phyloP scores from a whole-genome alignment of 2,329 filamentous ascomycete species.

The Penicillium hordei region DNA sequence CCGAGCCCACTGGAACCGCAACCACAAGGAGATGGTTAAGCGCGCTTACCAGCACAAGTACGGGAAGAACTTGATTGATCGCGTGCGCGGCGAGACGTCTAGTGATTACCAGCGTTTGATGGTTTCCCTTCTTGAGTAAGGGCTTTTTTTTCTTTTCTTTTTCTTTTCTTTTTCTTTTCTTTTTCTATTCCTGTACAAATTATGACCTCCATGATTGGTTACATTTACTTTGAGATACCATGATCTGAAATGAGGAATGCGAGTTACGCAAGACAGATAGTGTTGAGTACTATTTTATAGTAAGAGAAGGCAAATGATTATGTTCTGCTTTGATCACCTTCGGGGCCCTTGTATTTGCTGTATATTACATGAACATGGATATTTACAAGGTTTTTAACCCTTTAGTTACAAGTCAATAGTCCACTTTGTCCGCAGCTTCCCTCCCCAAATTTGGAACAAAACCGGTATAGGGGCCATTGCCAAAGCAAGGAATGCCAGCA shows the following conservation, averaged over 20 bases:
- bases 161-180: not conserved
- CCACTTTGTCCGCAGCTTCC: not conserved
- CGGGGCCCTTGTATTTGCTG: not conserved
- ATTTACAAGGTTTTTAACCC: not conserved
- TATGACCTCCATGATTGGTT: not conserved
- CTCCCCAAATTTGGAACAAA: not conserved
- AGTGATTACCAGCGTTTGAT: constrained; percentile 78
- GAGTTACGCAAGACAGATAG: not conserved
- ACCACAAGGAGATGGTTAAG: constrained; percentile 73
- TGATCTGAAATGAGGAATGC: constrained; percentile 4
- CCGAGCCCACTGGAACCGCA: constrained; percentile 77
- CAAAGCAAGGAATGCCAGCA: no score
- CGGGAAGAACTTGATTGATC: constrained; percentile 62
- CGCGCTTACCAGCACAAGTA: constrained; percentile 72
- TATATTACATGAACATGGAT: not conserved
- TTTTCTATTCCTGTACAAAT: constrained; percentile 3
- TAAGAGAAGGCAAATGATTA: not conserved
- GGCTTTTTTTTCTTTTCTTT: not conserved
- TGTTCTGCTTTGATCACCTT: not conserved
- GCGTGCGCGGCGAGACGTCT: constrained; percentile 80
- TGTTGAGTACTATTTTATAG: not conserved
- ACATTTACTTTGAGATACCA: constrained; percentile 2
- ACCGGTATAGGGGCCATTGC: no score
- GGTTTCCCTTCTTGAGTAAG: constrained; percentile 60
- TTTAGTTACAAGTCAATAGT: not conserved